phyloP scores from a whole-genome alignment of 176 grass and related monocot species.

The Otatea glauca region DNA sequence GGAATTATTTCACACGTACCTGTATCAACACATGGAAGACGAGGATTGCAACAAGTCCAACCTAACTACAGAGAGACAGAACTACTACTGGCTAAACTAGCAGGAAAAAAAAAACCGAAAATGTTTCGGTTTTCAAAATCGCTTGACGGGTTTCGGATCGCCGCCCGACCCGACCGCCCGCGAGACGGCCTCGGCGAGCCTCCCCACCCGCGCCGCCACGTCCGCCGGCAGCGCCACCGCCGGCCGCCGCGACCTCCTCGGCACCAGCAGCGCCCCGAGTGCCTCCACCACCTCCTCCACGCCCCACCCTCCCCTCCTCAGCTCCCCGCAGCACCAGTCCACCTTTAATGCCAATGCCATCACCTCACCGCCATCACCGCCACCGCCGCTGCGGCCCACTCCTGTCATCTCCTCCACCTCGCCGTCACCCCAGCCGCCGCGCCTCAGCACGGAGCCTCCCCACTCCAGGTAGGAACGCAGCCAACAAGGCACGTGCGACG shows the following conservation, averaged over 20 bases:
- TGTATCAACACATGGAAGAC: neutral
- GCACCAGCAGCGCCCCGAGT: slow-evolving; percentile 48
- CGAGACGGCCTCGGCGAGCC: slow-evolving; percentile 64
- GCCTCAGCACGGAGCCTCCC: slow-evolving; percentile 47
- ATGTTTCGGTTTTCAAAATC: slow-evolving; percentile 31
- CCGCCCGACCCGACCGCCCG: slow-evolving; percentile 35
- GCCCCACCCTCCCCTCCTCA: slow-evolving; percentile 63
- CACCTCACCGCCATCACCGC: slow-evolving; percentile 33
- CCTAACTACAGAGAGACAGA: neutral
- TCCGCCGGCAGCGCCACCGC: slow-evolving; percentile 61
- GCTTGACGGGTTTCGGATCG: slow-evolving; percentile 32
- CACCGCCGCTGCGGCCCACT: neutral
- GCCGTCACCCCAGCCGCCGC: slow-evolving; percentile 59
- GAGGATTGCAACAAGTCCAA: neutral
- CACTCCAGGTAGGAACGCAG: slow-evolving; percentile 50
- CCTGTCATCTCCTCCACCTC: slow-evolving; percentile 73
- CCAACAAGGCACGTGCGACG: slow-evolving; percentile 49
- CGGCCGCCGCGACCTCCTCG: slow-evolving; percentile 42
- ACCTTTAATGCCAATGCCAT: slow-evolving; percentile 40
- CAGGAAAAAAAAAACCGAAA: rapidly evolving
- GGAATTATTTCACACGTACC: neutral
- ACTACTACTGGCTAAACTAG: neutral
- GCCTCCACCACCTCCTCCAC: slow-evolving; percentile 75
- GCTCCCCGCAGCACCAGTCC: slow-evolving; percentile 64
- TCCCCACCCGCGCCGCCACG: slow-evolving; percentile 56